Conservation (phyloP, 108 stramenopile genomes). For the Hondaea fermentalgiana region DNA sequence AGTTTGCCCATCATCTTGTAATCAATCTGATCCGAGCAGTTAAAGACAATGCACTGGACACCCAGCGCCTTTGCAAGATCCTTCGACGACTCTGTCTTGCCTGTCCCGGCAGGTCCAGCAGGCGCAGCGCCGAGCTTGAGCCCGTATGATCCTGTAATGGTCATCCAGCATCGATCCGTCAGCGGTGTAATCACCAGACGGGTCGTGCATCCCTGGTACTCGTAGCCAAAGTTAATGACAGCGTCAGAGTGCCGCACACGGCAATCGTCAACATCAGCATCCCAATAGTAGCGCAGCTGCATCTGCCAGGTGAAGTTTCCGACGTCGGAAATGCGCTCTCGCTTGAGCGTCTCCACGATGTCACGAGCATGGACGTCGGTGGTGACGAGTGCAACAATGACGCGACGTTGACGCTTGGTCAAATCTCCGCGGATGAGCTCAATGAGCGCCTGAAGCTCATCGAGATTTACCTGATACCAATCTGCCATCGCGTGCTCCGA, state of each 20-base stretch:
- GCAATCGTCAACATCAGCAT: constrained; percentile 37
- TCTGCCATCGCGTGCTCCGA: constrained; percentile 33
- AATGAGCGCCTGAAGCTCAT: constrained; percentile 47
- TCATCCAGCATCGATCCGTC: constrained; percentile 58
- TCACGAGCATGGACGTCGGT: constrained; percentile 65
- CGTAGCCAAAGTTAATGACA: constrained; percentile 50
- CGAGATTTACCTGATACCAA: constrained; percentile 42
- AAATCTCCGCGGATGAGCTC: constrained; percentile 48
- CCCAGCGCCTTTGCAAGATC: constrained; percentile 60
- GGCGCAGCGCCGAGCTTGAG: constrained; percentile 59
- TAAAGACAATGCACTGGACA: constrained; percentile 58
- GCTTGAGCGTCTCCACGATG: constrained; percentile 53
- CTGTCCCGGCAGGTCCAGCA: constrained; percentile 59
- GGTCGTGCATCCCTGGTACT: constrained; percentile 58
- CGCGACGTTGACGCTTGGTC: constrained; percentile 44
- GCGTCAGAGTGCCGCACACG: constrained; percentile 52
- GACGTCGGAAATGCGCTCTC: constrained; percentile 28
- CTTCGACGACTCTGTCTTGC: constrained; percentile 57
- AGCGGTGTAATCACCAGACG: constrained; percentile 53
- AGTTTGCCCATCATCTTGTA: constrained; percentile 68
- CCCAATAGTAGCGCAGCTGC: constrained; percentile 64
- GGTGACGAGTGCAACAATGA: constrained; percentile 60
- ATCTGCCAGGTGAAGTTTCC: constrained; percentile 60
- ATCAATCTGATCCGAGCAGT: constrained; percentile 60
- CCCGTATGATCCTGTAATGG: constrained; percentile 54